A percentile compares a stretch with the other conserved stretches of the same genome.
phyloP scores from a whole-genome alignment of 192 early-diverging fungal species.

The Gaertneriomyces semiglobifer region DNA sequence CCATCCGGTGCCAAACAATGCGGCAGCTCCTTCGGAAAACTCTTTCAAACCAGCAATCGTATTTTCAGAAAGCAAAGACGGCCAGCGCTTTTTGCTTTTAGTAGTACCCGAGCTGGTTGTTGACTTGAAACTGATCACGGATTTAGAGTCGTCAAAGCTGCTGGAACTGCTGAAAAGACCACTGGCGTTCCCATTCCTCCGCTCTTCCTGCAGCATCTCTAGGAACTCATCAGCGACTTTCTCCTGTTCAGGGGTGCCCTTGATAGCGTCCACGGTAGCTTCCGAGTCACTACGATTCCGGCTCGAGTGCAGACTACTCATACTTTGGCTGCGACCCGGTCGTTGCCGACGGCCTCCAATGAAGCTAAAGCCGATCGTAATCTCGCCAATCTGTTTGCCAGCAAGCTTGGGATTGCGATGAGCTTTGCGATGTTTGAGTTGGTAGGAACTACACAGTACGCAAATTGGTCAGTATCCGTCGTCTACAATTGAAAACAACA shows the following conservation, averaged over 20 bases:
- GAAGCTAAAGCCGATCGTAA: conserved; percentile 27
- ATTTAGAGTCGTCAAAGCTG: conserved; percentile 17
- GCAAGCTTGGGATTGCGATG: conserved; percentile 17
- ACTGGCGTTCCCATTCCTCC: not conserved
- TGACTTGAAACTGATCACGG: conserved; percentile 21
- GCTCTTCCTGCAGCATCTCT: conserved; percentile 12
- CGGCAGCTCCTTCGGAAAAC: conserved; percentile 21
- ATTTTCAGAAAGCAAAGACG: conserved; percentile 14
- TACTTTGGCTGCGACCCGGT: not conserved
- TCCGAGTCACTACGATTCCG: conserved; percentile 4
- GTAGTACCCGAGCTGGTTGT: conserved; percentile 6
- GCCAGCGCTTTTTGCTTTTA: conserved; percentile 5
- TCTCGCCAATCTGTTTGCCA: conserved; percentile 19
- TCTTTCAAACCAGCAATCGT: conserved; percentile 26
- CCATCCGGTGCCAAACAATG: conserved; percentile 40
- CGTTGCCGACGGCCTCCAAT: conserved; percentile 13
- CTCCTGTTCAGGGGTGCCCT: conserved; percentile 7
- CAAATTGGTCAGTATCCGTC: not conserved
- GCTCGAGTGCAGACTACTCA: not conserved
- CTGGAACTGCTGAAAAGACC: not conserved
- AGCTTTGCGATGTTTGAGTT: conserved; percentile 27
- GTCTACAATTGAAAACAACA: conserved; percentile 9
- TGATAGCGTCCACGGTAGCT: conserved; percentile 1
- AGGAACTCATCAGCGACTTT: conserved; percentile 6
- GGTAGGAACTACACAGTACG: conserved; percentile 15